These are phyloP conservation scores for Neolentinus lepideus DNA, from an alignment of 1,284 basidiomycete genomes.

Conservation along the genomic window DNA sequence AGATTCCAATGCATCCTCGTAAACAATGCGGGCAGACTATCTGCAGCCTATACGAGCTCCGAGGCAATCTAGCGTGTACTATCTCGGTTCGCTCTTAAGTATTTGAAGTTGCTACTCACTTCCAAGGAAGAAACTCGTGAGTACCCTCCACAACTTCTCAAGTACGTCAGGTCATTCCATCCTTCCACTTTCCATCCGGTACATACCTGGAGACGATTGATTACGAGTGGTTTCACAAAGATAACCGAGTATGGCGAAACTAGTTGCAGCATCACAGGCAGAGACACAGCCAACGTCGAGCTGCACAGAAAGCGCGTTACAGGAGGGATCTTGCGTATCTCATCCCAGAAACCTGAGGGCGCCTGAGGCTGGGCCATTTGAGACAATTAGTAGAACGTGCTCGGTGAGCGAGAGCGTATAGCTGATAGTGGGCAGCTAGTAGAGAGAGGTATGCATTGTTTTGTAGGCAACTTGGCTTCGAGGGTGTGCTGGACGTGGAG, in stretches of 20 bases:
- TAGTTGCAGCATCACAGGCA: slow-evolving; percentile 54
- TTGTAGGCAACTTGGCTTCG: background rate
- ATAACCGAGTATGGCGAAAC: slow-evolving; percentile 49
- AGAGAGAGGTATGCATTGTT: background rate
- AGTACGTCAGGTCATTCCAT: background rate
- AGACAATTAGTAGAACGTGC: background rate
- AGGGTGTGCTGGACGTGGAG: background rate
- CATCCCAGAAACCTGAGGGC: slow-evolving; percentile 27
- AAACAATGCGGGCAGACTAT: background rate
- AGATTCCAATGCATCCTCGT: background rate
- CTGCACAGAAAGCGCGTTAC: slow-evolving; percentile 71
- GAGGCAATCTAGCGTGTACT: background rate
- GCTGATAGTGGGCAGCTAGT: background rate
- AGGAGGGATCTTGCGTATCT: slow-evolving; percentile 78
- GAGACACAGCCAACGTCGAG: slow-evolving; percentile 55
- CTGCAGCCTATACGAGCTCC: background rate
- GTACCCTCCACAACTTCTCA: slow-evolving; percentile 67
- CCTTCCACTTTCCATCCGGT: background rate
- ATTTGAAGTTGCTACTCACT: slow-evolving; percentile 32
- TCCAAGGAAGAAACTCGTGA: slow-evolving; percentile 75
- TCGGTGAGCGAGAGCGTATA: too few relatives aligned
- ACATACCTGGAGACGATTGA: slow-evolving; percentile 45
- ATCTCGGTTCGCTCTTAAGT: background rate
- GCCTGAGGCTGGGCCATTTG: background rate
- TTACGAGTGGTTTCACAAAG: slow-evolving; percentile 46